Percentiles rank a stretch among this genome's conserved stretches.
Evolutionary conservation across 108 stramenopile genomes (phyloP).

Genomic region (Cylindrotheca closterium): DNA sequence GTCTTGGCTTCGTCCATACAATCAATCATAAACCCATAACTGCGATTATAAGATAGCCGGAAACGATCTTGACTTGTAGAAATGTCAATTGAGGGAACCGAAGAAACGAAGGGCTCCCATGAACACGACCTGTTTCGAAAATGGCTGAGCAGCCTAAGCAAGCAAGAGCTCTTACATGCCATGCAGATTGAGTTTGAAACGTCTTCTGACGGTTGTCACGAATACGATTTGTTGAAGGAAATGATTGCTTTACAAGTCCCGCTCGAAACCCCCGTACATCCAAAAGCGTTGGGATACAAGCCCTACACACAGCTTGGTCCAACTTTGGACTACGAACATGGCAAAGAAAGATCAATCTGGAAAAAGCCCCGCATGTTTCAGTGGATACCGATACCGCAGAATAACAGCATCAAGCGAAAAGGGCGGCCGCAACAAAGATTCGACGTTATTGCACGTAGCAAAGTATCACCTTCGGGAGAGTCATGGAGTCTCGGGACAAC

Average conservation of each 20-base stretch:
- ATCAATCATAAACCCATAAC: no score
- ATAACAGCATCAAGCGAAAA: background rate
- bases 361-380: constrained; percentile 29
- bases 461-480: constrained; percentile 38
- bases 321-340: constrained; percentile 10
- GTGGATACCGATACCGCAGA: background rate
- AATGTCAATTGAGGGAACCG: no score
- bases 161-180: constrained; percentile 22
- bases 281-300: constrained; percentile 40
- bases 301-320: constrained; percentile 24
- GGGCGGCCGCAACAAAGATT: background rate
- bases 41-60: no score
- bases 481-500: constrained; percentile 42
- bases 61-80: constrained; percentile 2
- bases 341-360: constrained; percentile 16
- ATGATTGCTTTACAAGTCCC: constrained; percentile 50
- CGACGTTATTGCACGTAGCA: constrained; percentile 38
- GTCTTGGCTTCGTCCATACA: no score
- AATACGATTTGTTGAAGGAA: constrained; percentile 43
- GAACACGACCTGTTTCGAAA: constrained; percentile 13
- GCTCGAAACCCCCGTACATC: constrained; percentile 56
- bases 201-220: constrained; percentile 30
- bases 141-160: constrained; percentile 29
- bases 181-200: constrained; percentile 27
- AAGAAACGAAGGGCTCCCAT: no score